Conservation (phyloP, 1,284 basidiomycete species). For the Exobasidium cylindrosporum region DNA sequence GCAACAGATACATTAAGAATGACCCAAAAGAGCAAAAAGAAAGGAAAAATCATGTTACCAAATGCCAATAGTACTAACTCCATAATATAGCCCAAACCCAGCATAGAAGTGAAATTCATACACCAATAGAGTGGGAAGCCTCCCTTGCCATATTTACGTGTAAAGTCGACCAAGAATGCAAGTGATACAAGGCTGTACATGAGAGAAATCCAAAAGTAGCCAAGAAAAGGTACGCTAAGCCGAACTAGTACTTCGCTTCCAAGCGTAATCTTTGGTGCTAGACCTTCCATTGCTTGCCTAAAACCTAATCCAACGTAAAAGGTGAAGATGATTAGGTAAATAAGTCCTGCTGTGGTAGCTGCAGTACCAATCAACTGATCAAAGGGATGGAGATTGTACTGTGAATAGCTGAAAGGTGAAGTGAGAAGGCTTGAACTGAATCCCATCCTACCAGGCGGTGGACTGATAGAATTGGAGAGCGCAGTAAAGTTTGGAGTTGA, state of each 20-base stretch:
- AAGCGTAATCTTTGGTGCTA: slow-evolving; percentile 1
- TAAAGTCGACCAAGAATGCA: slow-evolving; percentile 7
- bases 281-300: neutral
- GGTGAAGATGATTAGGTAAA: neutral
- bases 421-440: neutral
- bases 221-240: neutral
- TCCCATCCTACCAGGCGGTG: neutral
- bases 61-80: slow-evolving; percentile 7
- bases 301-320: neutral
- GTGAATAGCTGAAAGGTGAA: neutral
- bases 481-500: neutral
- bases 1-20: neutral
- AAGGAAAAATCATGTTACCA: slow-evolving; percentile 2
- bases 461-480: neutral
- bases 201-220: slow-evolving; percentile 8
- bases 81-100: slow-evolving; percentile 6
- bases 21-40: slow-evolving; percentile 7
- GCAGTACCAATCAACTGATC: neutral
- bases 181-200: slow-evolving; percentile 11
- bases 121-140: slow-evolving; percentile 8
- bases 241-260: slow-evolving; percentile 2
- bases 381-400: neutral
- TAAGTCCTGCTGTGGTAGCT: neutral
- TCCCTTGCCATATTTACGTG: slow-evolving; percentile 1
- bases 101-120: neutral